Base-by-base conservation (phyloP, 306 rosid species). In the Castanospermum australe region DNA sequence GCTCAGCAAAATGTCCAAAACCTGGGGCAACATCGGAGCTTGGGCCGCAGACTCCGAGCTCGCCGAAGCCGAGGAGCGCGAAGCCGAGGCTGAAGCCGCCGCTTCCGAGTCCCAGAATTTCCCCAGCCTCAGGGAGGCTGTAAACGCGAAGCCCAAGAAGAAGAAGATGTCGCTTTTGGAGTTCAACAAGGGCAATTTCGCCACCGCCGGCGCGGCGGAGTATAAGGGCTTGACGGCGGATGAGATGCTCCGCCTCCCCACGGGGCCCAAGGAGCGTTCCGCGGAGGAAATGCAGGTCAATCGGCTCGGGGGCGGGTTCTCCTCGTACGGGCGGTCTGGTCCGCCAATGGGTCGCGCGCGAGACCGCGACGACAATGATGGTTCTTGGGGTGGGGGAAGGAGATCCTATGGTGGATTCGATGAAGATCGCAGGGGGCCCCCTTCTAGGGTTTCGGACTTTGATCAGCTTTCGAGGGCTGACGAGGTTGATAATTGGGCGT, bases 21-120 rank as follows among this genome's bases (percentile, higher is more conserved):
- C 98, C n/a, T 93, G 98, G 99, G 89, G 96, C 21, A n/a, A n/a
- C n/a, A 64, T 84, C 88, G 97, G 98, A 73, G 89, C 92, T 6
- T 96, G 99, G 99, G 99, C 99, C 74, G 99, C 94, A 3, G 99
- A 95, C 33, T 78, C 96, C 2, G 99, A 95, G 89, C 93, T 88
- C 5, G 99, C 89, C 33, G 98, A 96, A 63, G 99, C 85, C 1
- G 99, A 96, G 76, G 97, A 95, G 75, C 89, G 68, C 2, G 96
- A 88, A 15, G 81, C 85, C 17, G n/a, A n/a, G n/a, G 88, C 80
- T 0, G 67, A 76, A 0, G 81, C 89, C 0, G 80, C 87, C 6
- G 72, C 83, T 1, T 18, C 80, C 2, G 87, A 76, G 62, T 61
- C 97, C 2, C 89, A 64, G 35, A 89, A 77, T 88, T 93, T 84